Percentiles rank a stretch among this genome's conserved stretches.
Evolutionary conservation across 2,329 filamentous ascomycete species (phyloP).

Genomic region (Zymoseptoria pseudotritici): DNA sequence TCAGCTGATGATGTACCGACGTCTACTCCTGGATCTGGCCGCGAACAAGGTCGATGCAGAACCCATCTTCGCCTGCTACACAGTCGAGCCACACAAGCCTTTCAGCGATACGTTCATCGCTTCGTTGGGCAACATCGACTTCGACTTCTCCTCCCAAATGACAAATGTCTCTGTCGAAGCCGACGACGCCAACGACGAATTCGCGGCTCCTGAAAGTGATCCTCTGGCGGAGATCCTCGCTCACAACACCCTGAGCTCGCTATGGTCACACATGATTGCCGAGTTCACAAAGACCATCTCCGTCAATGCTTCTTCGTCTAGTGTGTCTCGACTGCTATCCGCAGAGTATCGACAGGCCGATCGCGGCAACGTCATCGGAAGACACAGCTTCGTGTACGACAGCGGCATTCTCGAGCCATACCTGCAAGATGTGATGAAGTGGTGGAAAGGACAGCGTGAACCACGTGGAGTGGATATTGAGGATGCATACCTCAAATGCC

Average conservation of each 20-base stretch:
- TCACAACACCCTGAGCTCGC: constrained; percentile 51
- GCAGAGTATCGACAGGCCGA: constrained; percentile 47
- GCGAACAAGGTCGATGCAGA: constrained; percentile 62
- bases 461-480: constrained; percentile 71
- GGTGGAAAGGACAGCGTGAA: constrained; percentile 74
- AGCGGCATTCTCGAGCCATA: constrained; percentile 56
- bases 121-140: constrained; percentile 63
- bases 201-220: constrained; percentile 21
- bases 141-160: constrained; percentile 24
- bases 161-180: constrained; percentile 34
- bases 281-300: constrained; percentile 45
- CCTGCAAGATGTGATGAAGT: constrained; percentile 63
- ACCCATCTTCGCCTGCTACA: constrained; percentile 63
- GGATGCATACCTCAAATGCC: constrained; percentile 76
- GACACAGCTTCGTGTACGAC: constrained; percentile 60
- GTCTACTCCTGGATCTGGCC: constrained; percentile 70
- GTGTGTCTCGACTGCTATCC: constrained; percentile 49
- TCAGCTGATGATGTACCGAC: constrained; percentile 85
- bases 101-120: constrained; percentile 78
- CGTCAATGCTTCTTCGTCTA: constrained; percentile 31
- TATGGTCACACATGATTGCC: constrained; percentile 58
- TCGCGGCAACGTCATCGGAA: constrained; percentile 48
- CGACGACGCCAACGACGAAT: constrained; percentile 9
- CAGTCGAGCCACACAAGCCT: constrained; percentile 53
- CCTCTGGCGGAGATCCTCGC: constrained; percentile 46